Base-by-base conservation (phyloP, 495 filamentous ascomycete species). In the Amniculicola lignicola region DNA sequence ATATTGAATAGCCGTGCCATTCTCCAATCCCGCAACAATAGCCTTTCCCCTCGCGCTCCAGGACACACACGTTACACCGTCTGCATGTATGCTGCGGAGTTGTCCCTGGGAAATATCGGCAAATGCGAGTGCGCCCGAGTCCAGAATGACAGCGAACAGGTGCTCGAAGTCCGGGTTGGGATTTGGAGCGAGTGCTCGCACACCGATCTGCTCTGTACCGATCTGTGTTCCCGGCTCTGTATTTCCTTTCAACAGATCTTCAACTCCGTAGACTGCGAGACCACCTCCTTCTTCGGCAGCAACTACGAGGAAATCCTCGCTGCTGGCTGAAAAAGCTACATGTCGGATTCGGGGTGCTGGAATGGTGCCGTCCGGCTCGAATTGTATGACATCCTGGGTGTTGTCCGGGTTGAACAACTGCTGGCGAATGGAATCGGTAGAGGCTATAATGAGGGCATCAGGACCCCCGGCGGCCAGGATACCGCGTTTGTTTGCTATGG, bases 21-120 rank as follows among this genome's bases (percentile, higher is more conserved):
- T 82, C 15, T 77, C 84, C 60, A 94, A 78, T 24, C 94, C 94
- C 59, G 90, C 94, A 4, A 96, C 79, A 19, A 99, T 75, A 67
- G 96, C 91, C 67, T 95, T 97, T 36, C 94, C 94, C 62, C 82
- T 88, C 45, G 81, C 84, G 66, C 92, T 97, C 94, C 94, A 99
- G 35, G 87, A 82, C 1, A 90, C 81, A 66, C 86, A 92, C 64
- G 86, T 90, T 11, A 95, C 91, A 23, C 85, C 82, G 23, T 80
- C 72, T 54, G 82, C 86, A 54, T 95, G 69, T 4, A 61, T 12
- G 9, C 4, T 14, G 22, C 14, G 29, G 6, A 29, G 11, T 15
- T 39, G 19, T 2, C 48, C 45, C 21, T 81, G 78, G 49, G 84
- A 83, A 44, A 97, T 68, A 67, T 96, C 87, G 7, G 89, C 88